phyloP scores from a whole-genome alignment of 768 basidiomycete species.

The Dacryopinax spathularia region DNA sequence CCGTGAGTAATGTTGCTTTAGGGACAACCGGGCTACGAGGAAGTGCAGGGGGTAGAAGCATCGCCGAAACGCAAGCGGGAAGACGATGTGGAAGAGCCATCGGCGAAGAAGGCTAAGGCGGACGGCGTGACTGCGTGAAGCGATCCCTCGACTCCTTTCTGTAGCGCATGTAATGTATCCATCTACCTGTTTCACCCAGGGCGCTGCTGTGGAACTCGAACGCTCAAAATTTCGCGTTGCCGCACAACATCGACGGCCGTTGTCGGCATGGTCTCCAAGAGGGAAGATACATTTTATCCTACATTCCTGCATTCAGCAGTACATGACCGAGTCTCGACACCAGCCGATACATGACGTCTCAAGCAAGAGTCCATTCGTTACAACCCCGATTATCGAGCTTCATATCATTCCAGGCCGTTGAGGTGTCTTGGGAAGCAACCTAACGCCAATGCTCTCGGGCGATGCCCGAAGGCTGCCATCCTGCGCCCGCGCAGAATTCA shows the following conservation, averaged over 20 bases:
- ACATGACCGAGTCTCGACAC: too few relatives aligned
- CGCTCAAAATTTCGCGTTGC: too few relatives aligned
- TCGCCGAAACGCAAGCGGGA: not conserved
- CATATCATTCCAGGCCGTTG: not conserved
- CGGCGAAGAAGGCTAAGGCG: not conserved
- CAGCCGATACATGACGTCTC: not conserved
- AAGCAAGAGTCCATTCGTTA: not conserved
- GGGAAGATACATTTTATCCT: not conserved
- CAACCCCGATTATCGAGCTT: not conserved
- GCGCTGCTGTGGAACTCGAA: too few relatives aligned
- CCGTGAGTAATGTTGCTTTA: too few relatives aligned
- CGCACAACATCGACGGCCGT: not conserved
- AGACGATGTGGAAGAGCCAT: not conserved
- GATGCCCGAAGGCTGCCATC: not conserved
- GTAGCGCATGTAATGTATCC: too few relatives aligned
- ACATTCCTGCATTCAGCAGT: not conserved
- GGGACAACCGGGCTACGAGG: not conserved
- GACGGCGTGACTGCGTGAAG: not conserved
- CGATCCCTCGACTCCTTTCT: not conserved
- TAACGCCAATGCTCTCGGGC: not conserved
- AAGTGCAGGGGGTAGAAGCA: not conserved
- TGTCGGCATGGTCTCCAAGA: too few relatives aligned
- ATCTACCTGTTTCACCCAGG: too few relatives aligned
- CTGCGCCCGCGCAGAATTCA: conserved; percentile 3
- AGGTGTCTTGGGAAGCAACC: not conserved